phyloP scores from a whole-genome alignment of 805 yeast genomes.

The Isabelozyma pseudorhagii region DNA sequence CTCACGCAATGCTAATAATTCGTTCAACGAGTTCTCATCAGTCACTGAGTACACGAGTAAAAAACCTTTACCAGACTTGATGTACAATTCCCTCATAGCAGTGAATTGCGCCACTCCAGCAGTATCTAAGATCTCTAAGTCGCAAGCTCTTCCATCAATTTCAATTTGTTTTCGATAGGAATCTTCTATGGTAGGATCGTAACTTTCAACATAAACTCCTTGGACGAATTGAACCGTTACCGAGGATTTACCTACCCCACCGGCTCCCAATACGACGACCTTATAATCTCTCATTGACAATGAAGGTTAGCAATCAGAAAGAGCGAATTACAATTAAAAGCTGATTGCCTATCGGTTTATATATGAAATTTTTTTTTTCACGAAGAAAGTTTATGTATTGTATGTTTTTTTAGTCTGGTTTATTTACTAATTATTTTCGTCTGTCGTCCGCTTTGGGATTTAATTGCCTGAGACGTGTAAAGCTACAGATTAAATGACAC shows the following conservation, averaged over 20 bases:
- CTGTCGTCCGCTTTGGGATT: background rate
- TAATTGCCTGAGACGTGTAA: background rate
- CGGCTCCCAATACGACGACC: slow-evolving; percentile 90
- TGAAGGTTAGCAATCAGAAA: background rate
- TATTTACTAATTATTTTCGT: background rate
- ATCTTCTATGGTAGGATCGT: slow-evolving; percentile 97
- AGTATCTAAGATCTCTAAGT: slow-evolving; percentile 66
- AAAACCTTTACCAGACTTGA: slow-evolving; percentile 81
- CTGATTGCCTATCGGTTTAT: background rate
- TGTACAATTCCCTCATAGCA: slow-evolving; percentile 88
- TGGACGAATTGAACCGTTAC: slow-evolving; percentile 90
- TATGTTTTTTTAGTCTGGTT: background rate
- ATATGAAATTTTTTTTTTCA: background rate
- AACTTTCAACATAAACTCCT: slow-evolving; percentile 83
- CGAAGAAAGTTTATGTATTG: background rate
- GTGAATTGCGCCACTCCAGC: slow-evolving; percentile 84
- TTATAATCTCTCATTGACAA: slow-evolving; percentile 58
- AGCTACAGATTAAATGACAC: background rate
- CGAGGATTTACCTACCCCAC: slow-evolving; percentile 96
- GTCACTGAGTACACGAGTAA: slow-evolving; percentile 57
- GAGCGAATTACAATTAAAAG: background rate
- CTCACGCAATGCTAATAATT: slow-evolving; percentile 72
- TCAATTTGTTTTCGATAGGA: slow-evolving; percentile 87
- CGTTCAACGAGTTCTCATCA: slow-evolving; percentile 66
- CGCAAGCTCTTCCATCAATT: slow-evolving; percentile 84